Percentiles rank a stretch among this genome's conserved stretches.
Evolutionary conservation across 2,329 filamentous ascomycete genomes (phyloP).

Genomic region (Coniochaeta prunicola): DNA sequence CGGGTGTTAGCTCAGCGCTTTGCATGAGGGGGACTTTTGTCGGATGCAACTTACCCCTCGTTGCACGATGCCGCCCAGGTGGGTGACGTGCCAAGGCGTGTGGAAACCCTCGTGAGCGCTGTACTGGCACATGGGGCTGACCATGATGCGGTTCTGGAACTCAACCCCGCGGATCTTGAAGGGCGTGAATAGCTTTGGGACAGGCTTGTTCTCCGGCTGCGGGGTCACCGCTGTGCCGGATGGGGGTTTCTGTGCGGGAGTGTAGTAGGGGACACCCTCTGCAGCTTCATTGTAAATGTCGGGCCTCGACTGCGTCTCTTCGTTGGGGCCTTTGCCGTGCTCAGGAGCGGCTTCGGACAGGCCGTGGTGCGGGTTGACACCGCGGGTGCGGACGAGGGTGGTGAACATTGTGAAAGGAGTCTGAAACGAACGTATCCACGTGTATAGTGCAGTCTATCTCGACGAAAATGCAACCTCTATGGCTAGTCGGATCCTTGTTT

Average conservation of each 20-base stretch:
- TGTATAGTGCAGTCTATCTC: no score
- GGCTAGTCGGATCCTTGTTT: no score
- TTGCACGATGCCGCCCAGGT: conserved; percentile 64
- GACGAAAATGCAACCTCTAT: no score
- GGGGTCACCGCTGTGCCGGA: conserved; percentile 33
- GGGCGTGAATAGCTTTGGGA: conserved; percentile 43
- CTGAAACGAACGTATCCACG: background rate
- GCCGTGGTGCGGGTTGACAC: conserved; percentile 1
- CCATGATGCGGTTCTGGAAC: conserved; percentile 38
- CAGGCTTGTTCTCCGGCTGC: conserved; percentile 25
- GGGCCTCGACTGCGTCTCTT: background rate
- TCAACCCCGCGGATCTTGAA: conserved; percentile 36
- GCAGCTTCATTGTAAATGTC: conserved; percentile 18
- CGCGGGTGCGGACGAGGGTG: background rate
- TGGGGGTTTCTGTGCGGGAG: conserved; percentile 36
- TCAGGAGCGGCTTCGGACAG: background rate
- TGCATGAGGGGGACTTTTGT: background rate
- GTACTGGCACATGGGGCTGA: conserved; percentile 41
- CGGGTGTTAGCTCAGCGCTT: background rate
- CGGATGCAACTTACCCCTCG: conserved; percentile 36
- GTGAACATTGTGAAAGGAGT: background rate
- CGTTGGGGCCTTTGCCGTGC: background rate
- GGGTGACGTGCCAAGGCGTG: conserved; percentile 65
- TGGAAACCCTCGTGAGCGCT: conserved; percentile 47
- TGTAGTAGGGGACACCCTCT: conserved; percentile 36